Evolutionary conservation across 768 basidiomycete genomes (phyloP).

Genomic region (Boletus coccyginus): DNA sequence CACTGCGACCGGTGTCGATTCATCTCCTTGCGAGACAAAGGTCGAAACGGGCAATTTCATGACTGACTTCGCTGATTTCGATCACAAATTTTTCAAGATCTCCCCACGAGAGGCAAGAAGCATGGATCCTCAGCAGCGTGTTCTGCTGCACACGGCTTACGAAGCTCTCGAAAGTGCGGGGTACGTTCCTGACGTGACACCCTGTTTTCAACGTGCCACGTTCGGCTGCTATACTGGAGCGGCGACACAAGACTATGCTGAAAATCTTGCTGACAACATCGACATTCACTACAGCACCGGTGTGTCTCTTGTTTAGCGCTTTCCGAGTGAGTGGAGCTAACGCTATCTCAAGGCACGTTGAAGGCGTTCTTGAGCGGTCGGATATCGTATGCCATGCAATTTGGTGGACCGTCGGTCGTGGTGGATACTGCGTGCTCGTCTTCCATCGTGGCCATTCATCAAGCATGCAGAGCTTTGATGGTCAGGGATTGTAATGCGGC

Average conservation of each 20-base stretch:
- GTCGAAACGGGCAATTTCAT: slow-evolving; percentile 65
- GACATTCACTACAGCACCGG: slow-evolving; percentile 74
- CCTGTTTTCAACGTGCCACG: slow-evolving; percentile 47
- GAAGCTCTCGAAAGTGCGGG: slow-evolving; percentile 71
- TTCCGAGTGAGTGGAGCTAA: background rate
- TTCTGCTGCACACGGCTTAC: slow-evolving; percentile 64
- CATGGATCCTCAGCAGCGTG: slow-evolving; percentile 77
- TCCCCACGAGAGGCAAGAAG: slow-evolving; percentile 70
- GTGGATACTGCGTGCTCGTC: slow-evolving; percentile 78
- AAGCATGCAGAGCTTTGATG: slow-evolving; percentile 63
- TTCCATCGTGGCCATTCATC: slow-evolving; percentile 64
- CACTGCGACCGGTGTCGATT: slow-evolving; percentile 17
- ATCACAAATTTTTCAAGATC: slow-evolving; percentile 68
- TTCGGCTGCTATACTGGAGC: slow-evolving; percentile 70
- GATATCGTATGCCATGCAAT: slow-evolving; percentile 64
- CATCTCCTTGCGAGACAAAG: slow-evolving; percentile 43
- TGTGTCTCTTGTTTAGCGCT: slow-evolving; percentile 22
- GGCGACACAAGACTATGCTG: slow-evolving; percentile 66
- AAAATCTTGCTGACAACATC: slow-evolving; percentile 59
- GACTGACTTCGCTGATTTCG: slow-evolving; percentile 54
- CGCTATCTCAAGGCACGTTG: slow-evolving; percentile 47
- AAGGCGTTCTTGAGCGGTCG: slow-evolving; percentile 69
- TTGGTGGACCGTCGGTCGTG: slow-evolving; percentile 69
- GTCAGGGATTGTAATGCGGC: slow-evolving; percentile 65
- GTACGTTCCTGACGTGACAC: slow-evolving; percentile 59